Evolutionary conservation across 768 basidiomycete genomes (phyloP), one percentile per base, ranked within the genome.

Genomic region (Phlegmacium glaucopus): DNA sequence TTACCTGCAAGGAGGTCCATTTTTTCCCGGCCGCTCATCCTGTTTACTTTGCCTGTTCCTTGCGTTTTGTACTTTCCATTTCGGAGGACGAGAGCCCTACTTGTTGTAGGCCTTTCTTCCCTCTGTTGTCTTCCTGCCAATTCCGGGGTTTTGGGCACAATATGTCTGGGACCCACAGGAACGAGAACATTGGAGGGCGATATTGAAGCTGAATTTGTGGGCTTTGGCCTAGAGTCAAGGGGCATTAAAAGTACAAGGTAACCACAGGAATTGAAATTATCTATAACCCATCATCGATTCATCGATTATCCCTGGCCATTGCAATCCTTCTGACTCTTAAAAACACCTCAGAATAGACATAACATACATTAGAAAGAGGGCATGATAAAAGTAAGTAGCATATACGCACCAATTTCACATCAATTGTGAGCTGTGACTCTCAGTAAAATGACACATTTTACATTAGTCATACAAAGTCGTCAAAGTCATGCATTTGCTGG

Each of bases 1-100:
- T 49, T 59, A 87, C 90, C 87, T 55, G 86, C 86, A 26, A 90
- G 68, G 18, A 90, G 73, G 61, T 89, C 87, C 26, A 92, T 72
- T 58, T 90, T 90, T 64, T 90, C 89, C 57, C 85, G 76, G 1
- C 90, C 90, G 41, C 76, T 82, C 52, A 88, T 77, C 59, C 75
- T 85, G 18, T 68, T 76, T 38, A 89, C 15, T 64, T 89, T 86
- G 13, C 87, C 87, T 5, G 80, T 80, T 35, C 88, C 87, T 44
- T 74, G 75, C 22, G 85, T 73, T 10, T 85, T 87, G 64, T 84
- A 66, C 59, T 88, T 90, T 35, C 83, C 85, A 57, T 88, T 85
- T 52, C 89, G 78, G 52, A 90, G 65, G 46, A 89, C 62, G 45
- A 90, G 74, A 22, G 89, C 88, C 36, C 83, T 80, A n/a, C 77